Base-by-base conservation (phyloP, 495 filamentous ascomycete genomes). In the Neurospora sublineolata region DNA sequence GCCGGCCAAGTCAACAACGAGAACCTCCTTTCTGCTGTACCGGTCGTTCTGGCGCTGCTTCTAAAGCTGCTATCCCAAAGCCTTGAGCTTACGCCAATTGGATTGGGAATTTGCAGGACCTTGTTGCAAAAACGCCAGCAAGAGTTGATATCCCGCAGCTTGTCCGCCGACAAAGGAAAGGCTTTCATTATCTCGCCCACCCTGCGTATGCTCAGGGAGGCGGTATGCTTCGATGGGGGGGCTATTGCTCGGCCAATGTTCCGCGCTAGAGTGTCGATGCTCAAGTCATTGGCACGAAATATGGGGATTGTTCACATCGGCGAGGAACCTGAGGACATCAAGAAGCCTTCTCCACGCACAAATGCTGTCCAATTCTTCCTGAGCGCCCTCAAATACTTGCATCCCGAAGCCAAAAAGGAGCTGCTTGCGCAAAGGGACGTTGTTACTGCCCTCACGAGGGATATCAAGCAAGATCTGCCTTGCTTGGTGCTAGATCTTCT, bases 131-230 rank as follows among this genome's bases (percentile, higher is more conserved):
- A 89, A 75, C 87, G 89, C 9, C 90, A 94, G 70, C 82, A 91
- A 67, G 88, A 90, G 72, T 83, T 94, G 12, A 83, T 97, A 39
- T 87, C 89, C 40, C 87, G 89, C 70, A 91, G 90, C 64, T 77
- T 97, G 69, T 89, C 89, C 3, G 89, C 91, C 4, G 86, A 87
- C 3, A 93, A 91, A 77, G 83, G 86, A 3, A 97, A 94, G 76
- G 91, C 94, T 41, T 91, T 91, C 81, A 82, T 97, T 46, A 94
- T 97, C 72, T 93, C 91, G 3, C 93, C 94, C 0, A 92, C 89
- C 52, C 79, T 97, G 60, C 87, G 93, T 71, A 83, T 97, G 67
- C 84, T 97, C 67, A 90, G 88, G 27, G 93, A 97, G 80, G 84
- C 92, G 5, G 86, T 90, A 16, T 87, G 84, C 37, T 93, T 94